phyloP scores from a whole-genome alignment of 371 early-diverging fungal species.

The Syncephalastrum monosporum region DNA sequence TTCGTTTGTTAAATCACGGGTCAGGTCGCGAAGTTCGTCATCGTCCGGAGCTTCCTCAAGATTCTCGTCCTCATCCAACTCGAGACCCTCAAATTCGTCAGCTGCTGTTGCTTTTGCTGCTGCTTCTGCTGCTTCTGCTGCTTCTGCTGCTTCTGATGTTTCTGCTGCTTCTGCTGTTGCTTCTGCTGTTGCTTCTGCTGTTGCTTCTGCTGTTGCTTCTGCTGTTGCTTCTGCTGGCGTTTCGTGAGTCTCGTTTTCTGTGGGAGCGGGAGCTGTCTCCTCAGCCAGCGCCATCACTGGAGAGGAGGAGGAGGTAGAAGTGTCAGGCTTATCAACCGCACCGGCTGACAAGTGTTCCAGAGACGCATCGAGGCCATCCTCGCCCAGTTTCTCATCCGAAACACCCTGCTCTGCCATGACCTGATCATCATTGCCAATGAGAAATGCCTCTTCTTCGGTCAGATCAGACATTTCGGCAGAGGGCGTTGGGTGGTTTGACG shows the following conservation, averaged over 20 bases:
- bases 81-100: conserved; percentile 1
- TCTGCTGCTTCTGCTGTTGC: conserved; percentile 1
- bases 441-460: conserved; percentile 2
- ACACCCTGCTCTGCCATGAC: background rate
- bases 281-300: too few species aligned
- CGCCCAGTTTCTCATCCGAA: background rate
- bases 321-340: background rate
- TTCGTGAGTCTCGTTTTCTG: too few species aligned
- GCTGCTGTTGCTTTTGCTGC: background rate
- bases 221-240: background rate
- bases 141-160: too few species aligned
- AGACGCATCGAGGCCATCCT: background rate
- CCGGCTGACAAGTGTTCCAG: too few species aligned
- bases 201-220: background rate
- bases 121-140: background rate
- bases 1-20: too few species aligned
- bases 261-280: background rate
- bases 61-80: background rate
- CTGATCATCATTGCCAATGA: background rate
- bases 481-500: background rate
- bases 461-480: background rate
- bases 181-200: background rate
- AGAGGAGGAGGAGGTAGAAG: background rate
- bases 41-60: background rate
- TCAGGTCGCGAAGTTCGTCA: background rate